These are phyloP conservation scores for Passiflora organensis DNA, from an alignment of 345 rosid species.

Conservation along the genomic window DNA sequence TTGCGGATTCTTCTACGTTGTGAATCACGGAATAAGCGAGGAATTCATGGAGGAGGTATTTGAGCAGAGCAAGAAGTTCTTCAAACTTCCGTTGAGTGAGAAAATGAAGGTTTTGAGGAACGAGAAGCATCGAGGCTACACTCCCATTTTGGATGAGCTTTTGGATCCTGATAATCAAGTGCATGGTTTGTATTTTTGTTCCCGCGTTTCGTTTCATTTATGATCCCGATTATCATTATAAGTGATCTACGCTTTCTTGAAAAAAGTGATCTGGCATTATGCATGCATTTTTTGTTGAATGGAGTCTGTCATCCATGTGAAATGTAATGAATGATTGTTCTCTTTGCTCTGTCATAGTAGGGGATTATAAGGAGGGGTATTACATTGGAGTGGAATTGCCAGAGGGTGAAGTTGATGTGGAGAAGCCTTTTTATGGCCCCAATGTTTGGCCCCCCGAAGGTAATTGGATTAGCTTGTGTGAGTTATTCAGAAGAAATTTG, in stretches of 20 bases:
- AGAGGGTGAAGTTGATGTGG: conserved; percentile 52
- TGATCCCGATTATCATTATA: too few species aligned
- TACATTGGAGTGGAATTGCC: conserved; percentile 76
- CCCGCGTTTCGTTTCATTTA: too few species aligned
- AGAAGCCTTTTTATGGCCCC: conserved; percentile 74
- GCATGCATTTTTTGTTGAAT: background rate
- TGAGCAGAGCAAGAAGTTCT: conserved; percentile 53
- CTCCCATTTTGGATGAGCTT: conserved; percentile 63
- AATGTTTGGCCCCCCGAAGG: conserved; percentile 77
- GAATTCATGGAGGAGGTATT: conserved; percentile 65
- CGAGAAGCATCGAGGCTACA: conserved; percentile 67
- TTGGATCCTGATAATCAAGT: conserved; percentile 64
- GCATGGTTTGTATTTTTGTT: conserved; percentile 40
- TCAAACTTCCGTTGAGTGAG: conserved; percentile 45
- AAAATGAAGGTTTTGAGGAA: conserved; percentile 71
- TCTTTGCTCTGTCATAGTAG: too few species aligned
- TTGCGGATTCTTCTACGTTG: conserved; percentile 72
- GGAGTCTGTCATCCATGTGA: background rate
- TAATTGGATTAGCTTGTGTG: conserved; percentile 13
- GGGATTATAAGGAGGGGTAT: conserved; percentile 91
- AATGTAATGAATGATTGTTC: too few species aligned
- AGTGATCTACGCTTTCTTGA: too few species aligned
- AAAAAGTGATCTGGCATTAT: too few species aligned
- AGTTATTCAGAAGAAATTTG: too few species aligned
- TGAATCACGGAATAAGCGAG: conserved; percentile 64